Conservation (phyloP, 768 basidiomycete genomes). For the Naganishia vishniacii region DNA sequence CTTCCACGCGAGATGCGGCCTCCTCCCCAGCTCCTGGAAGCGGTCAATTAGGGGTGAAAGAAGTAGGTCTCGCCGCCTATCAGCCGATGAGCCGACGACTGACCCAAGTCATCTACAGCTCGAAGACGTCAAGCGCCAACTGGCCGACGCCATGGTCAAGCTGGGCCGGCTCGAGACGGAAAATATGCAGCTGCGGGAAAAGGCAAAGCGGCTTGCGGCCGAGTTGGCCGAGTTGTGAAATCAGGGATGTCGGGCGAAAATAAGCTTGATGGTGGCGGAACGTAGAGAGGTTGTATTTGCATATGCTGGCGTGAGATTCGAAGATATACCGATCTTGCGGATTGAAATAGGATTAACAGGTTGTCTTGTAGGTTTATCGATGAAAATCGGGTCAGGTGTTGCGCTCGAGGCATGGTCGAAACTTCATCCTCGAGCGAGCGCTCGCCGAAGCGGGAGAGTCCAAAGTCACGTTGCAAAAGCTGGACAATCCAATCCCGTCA, state of each 20-base stretch:
- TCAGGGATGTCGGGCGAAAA: too few species aligned
- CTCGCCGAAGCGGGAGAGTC: too few species aligned
- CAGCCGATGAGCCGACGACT: not conserved
- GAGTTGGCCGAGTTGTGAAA: not conserved
- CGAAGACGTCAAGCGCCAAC: not conserved
- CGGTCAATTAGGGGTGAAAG: not conserved
- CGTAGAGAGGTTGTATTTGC: not conserved
- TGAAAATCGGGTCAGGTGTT: too few species aligned
- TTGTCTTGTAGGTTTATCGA: too few species aligned
- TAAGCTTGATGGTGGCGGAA: too few species aligned
- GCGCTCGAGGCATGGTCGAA: too few species aligned
- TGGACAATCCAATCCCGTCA: too few species aligned
- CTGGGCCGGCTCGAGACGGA: conserved; percentile 9
- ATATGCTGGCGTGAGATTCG: too few species aligned
- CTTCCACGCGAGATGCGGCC: not conserved
- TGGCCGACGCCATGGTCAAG: not conserved
- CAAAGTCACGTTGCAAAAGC: too few species aligned
- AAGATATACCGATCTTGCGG: too few species aligned
- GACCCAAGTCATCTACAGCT: not conserved
- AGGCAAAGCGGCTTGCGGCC: conserved; percentile 11
- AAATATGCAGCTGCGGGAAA: conserved; percentile 2
- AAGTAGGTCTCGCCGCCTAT: not conserved
- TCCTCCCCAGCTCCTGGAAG: not conserved
- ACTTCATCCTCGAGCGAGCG: too few species aligned
- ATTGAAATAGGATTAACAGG: too few species aligned